Percentiles rank a stretch among this genome's conserved stretches.
These are phyloP conservation scores for Rhizophagus clarus DNA, from an alignment of 192 early-diverging fungal genomes.

Conservation along the genomic window DNA sequence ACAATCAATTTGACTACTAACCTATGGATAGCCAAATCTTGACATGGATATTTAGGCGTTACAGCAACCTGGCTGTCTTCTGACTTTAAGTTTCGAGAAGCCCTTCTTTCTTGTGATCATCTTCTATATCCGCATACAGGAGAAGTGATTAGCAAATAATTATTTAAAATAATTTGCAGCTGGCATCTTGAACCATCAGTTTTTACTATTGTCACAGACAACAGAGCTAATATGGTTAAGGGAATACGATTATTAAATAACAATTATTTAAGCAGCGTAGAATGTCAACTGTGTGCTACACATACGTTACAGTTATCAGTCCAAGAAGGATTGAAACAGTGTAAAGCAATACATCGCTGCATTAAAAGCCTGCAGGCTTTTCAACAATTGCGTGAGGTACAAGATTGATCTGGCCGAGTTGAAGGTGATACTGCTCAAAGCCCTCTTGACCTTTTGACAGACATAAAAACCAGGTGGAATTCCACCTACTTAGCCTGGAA, in stretches of 20 bases:
- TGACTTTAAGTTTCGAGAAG: not conserved
- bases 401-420: not conserved
- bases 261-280: no score
- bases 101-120: not conserved
- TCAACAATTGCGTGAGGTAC: not conserved
- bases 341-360: not conserved
- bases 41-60: not conserved
- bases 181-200: not conserved
- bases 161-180: not conserved
- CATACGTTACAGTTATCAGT: not conserved
- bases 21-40: not conserved
- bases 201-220: not conserved
- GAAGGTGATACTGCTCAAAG: no score
- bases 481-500: no score
- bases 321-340: not conserved
- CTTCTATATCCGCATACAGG: not conserved
- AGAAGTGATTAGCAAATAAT: not conserved
- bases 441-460: no score
- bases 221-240: no score
- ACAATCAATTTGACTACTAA: not conserved
- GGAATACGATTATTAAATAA: no score
- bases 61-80: no score
- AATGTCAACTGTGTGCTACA: not conserved
- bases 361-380: not conserved
- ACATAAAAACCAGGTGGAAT: no score